A percentile compares a stretch with the other conserved stretches of the same genome.
Evolutionary conservation across 2,329 filamentous ascomycete species (phyloP).

Genomic region (Furcasterigmium sp.): DNA sequence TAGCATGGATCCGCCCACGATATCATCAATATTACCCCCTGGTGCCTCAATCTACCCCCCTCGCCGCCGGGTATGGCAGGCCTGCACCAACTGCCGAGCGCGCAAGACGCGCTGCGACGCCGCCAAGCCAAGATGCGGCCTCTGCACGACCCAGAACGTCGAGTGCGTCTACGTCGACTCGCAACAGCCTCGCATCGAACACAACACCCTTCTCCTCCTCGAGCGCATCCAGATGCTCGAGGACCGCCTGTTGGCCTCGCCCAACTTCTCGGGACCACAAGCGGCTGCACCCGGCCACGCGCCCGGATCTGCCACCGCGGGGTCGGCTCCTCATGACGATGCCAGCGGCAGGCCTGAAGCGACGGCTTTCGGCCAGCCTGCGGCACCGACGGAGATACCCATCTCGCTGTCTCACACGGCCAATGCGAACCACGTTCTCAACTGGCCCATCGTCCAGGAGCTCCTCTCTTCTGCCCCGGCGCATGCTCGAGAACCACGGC

Average conservation of each 20-base stretch:
- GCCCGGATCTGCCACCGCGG: background rate
- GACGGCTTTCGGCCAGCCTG: background rate
- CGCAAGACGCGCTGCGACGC: slow-evolving; percentile 24
- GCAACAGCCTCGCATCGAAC: slow-evolving; percentile 19
- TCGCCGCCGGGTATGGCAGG: slow-evolving; percentile 16
- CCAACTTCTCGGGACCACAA: slow-evolving; percentile 3
- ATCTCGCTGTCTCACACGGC: slow-evolving; percentile 16
- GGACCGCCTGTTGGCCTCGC: slow-evolving; percentile 15
- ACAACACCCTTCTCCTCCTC: slow-evolving; percentile 19
- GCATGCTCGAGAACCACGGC: background rate
- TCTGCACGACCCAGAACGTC: slow-evolving; percentile 19
- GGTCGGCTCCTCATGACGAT: background rate
- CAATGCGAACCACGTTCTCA: slow-evolving; percentile 17
- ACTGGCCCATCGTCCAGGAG: slow-evolving; percentile 15
- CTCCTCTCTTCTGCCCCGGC: slow-evolving; percentile 3
- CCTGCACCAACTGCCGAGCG: slow-evolving; percentile 21
- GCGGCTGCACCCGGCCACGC: too few species aligned
- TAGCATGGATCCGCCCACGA: too few species aligned
- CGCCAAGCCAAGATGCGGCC: slow-evolving; percentile 19
- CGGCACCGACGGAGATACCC: slow-evolving; percentile 6
- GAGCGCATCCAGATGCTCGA: slow-evolving; percentile 23
- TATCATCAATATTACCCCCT: too few species aligned
- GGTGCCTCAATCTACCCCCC: background rate
- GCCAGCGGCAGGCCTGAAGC: background rate
- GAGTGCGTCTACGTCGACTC: slow-evolving; percentile 23